These are phyloP conservation scores for Mucor circinelloides DNA, from an alignment of 371 early-diverging fungal genomes.

Conservation along the genomic window DNA sequence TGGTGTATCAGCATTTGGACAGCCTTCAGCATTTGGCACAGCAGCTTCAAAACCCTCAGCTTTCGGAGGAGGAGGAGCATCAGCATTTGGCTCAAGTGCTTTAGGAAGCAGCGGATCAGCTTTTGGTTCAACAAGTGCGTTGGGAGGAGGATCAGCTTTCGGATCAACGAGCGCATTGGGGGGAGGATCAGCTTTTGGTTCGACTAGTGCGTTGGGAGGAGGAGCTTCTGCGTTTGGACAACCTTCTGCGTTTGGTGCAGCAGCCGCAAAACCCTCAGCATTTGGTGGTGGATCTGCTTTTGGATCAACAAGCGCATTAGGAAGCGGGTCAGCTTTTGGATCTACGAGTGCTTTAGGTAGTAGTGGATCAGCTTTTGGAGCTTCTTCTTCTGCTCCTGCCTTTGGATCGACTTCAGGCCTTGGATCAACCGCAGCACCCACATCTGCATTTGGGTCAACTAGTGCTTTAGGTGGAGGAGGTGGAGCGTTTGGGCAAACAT, in stretches of 20 bases:
- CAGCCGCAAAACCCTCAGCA: constrained; percentile 17
- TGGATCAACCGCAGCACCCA: constrained; percentile 8
- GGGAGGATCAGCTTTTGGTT: constrained; percentile 30
- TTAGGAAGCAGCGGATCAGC: constrained; percentile 23
- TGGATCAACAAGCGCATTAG: constrained; percentile 17
- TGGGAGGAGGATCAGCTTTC: constrained; percentile 23
- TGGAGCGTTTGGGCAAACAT: constrained; percentile 28
- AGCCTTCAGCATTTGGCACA: constrained; percentile 16
- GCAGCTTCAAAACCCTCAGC: constrained; percentile 15
- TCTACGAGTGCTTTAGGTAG: constrained; percentile 7
- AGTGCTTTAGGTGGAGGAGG: constrained; percentile 10
- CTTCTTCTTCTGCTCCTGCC: constrained; percentile 9
- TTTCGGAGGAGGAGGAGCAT: constrained; percentile 26
- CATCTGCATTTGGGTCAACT: constrained; percentile 19
- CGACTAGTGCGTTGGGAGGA: constrained; percentile 7
- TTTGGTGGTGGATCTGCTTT: constrained; percentile 22
- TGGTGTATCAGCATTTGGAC: constrained; percentile 25
- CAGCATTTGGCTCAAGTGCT: constrained; percentile 29
- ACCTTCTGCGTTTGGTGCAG: constrained; percentile 30
- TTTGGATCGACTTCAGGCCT: constrained; percentile 31
- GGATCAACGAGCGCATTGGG: constrained; percentile 18
- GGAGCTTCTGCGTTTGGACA: constrained; percentile 29
- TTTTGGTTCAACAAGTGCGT: constrained; percentile 30
- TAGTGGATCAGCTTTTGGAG: constrained; percentile 19
- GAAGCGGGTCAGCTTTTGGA: constrained; percentile 26